phyloP scores from a whole-genome alignment of 306 rosid genomes.

The Cyclanthera cordifolia region DNA sequence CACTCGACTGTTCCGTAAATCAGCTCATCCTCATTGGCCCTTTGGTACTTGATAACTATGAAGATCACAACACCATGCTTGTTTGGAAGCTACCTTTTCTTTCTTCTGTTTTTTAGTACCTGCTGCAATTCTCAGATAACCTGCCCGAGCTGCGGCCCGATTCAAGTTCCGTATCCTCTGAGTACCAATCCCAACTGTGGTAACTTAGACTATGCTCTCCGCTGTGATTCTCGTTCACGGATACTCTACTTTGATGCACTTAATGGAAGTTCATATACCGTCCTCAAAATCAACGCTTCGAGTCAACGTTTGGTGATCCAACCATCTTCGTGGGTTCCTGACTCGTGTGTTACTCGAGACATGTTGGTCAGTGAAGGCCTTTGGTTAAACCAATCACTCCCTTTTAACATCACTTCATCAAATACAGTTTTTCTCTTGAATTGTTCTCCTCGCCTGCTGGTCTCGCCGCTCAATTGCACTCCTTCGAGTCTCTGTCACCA shows the following conservation, averaged over 20 bases:
- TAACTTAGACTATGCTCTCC: slow-evolving; percentile 47
- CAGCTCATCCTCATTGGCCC: slow-evolving; percentile 16
- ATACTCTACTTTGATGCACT: slow-evolving; percentile 51
- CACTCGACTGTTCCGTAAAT: slow-evolving; percentile 21
- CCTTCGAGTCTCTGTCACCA: slow-evolving; percentile 70
- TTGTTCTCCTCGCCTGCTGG: slow-evolving; percentile 78
- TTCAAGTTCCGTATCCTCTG: slow-evolving; percentile 68
- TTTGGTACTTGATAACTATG: slow-evolving; percentile 28
- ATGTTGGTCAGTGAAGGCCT: slow-evolving; percentile 54
- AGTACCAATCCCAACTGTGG: slow-evolving; percentile 66
- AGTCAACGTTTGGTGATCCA: slow-evolving; percentile 54
- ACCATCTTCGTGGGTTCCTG: slow-evolving; percentile 66
- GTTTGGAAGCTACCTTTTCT: slow-evolving; percentile 23
- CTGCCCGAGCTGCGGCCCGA: slow-evolving; percentile 70
- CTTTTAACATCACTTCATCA: slow-evolving; percentile 71
- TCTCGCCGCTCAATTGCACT: slow-evolving; percentile 87
- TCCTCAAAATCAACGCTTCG: slow-evolving; percentile 34
- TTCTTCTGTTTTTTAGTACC: slow-evolving; percentile 26
- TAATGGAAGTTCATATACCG: slow-evolving; percentile 54
- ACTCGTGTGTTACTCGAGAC: slow-evolving; percentile 63
- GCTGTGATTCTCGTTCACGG: slow-evolving; percentile 41
- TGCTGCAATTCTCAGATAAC: slow-evolving; percentile 40
- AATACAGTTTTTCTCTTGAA: slow-evolving; percentile 70
- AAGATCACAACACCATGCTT: slow-evolving; percentile 21
- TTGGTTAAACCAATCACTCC: slow-evolving; percentile 81